Evolutionary conservation across 1,139 yeast genomes (phyloP).

Genomic region (Yamadazyma sp.): DNA sequence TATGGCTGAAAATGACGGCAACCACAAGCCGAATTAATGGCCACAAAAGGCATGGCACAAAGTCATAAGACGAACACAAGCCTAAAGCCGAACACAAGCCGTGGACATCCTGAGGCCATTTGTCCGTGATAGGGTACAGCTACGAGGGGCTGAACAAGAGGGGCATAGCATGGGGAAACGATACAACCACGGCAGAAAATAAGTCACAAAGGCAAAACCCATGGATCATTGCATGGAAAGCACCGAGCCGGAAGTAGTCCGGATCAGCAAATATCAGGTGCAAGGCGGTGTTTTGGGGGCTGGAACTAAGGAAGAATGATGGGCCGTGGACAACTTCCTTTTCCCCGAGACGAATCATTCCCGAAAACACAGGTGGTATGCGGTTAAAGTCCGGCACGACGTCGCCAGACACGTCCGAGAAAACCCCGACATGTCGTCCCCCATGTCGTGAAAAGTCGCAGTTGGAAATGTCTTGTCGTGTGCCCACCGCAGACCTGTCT

Average conservation of each 20-base stretch:
- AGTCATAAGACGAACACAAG: not conserved
- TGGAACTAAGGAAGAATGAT: not conserved
- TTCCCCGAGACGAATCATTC: constrained; percentile 8
- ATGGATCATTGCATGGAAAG: too few species aligned
- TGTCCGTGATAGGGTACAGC: too few species aligned
- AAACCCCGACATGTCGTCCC: not conserved
- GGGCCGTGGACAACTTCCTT: constrained; percentile 7
- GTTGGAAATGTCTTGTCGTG: too few species aligned
- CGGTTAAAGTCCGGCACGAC: constrained; percentile 3
- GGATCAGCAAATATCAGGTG: not conserved
- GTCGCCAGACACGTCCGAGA: not conserved
- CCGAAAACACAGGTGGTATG: constrained; percentile 2
- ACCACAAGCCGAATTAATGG: too few species aligned
- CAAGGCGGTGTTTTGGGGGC: not conserved
- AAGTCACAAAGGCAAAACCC: too few species aligned
- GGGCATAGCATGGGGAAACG: too few species aligned
- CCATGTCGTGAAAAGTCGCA: too few species aligned
- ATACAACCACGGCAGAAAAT: too few species aligned
- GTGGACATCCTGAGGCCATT: too few species aligned
- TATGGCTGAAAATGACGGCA: not conserved
- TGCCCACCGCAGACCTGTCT: too few species aligned
- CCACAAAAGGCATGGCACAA: not conserved
- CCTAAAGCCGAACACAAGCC: not conserved
- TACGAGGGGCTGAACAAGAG: too few species aligned
- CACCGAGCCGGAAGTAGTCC: not conserved